These are phyloP conservation scores for Cyclotella atomus DNA, from an alignment of 108 stramenopile species.

Conservation along the genomic window DNA sequence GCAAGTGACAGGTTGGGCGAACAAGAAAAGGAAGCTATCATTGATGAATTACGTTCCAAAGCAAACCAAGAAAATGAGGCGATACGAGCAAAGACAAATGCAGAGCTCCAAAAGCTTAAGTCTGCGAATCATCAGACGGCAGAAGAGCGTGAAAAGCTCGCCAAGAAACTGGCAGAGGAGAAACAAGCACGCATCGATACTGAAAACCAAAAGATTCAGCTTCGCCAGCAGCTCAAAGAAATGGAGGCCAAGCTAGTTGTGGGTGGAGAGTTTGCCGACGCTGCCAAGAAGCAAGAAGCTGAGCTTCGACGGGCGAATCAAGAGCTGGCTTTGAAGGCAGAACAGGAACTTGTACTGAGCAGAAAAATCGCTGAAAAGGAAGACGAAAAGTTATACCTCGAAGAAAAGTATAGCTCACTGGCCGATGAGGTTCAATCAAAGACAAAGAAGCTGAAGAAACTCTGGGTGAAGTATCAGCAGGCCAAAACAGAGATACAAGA, in stretches of 20 bases:
- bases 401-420: conserved; percentile 68
- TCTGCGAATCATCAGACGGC: conserved; percentile 61
- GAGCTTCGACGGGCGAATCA: conserved; percentile 78
- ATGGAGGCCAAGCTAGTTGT: conserved; percentile 89
- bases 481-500: conserved; percentile 77
- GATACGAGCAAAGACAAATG: conserved; percentile 46
- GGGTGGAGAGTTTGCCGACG: conserved; percentile 87
- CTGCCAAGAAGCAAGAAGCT: conserved; percentile 88
- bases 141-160: conserved; percentile 73
- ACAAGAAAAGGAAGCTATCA: conserved; percentile 8
- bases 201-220: conserved; percentile 64
- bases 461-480: conserved; percentile 82
- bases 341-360: conserved; percentile 67
- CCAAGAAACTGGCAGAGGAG: conserved; percentile 73
- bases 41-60: conserved; percentile 33
- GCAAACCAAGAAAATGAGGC: conserved; percentile 40
- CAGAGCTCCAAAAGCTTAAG: conserved; percentile 40
- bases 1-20: background rate
- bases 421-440: conserved; percentile 80
- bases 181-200: conserved; percentile 61
- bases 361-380: conserved; percentile 62
- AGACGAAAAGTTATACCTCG: conserved; percentile 67
- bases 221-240: conserved; percentile 69
- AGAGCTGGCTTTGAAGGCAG: conserved; percentile 70
- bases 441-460: conserved; percentile 85